Base-by-base conservation (phyloP, 176 grass and related monocot genomes). In the Echinochloa phyllopogon region DNA sequence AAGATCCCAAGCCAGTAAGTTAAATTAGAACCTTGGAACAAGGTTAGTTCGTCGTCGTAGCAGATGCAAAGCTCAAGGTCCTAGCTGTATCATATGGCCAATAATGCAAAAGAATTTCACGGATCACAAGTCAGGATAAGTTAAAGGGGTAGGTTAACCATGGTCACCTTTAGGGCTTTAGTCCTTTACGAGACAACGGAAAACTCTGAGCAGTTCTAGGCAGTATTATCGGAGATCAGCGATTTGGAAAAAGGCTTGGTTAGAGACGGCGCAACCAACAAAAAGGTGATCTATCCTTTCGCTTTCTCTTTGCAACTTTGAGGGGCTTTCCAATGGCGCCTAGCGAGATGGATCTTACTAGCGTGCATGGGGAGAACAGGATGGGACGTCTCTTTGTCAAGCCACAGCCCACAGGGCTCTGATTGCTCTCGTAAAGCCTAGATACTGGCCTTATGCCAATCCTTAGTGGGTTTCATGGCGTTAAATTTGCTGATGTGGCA, bases 231-330 rank as follows among this genome's bases (percentile, higher is more conserved):
- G 72, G 8, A 56, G 47, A 50, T 36, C 45, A 73, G 10, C 52
- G 78, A 77, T 50, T 48, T 57, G 84, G 42, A 36, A 24, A 71
- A 86, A 83, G 33, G 24, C 72, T 76, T 17, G 2, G 83, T 18
- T 65, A 69, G 76, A 33, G 88, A 90, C 79, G 78, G 63, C 66
- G 74, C 74, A 87, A 90, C 79, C 74, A 87, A 87, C 88, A 83
- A 87, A 90, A 90, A 87, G 74, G 41, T 33, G 33, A 68, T 50
- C 63, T 63, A 71, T 36, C 80, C 49, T 38, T 61, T 79, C 67
- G 45, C 56, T 65, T 59, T 8, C 21, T 39, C 79, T 83, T 86
- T 60, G 64, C 79, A 72, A 29, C 63, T 69, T 75, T 87, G 52
- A 36, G 27, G 53, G 52, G 84, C 74, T 90, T 90, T 65, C 8